These are phyloP conservation scores for Calocera cornea DNA, from an alignment of 768 basidiomycete genomes.

Conservation along the genomic window DNA sequence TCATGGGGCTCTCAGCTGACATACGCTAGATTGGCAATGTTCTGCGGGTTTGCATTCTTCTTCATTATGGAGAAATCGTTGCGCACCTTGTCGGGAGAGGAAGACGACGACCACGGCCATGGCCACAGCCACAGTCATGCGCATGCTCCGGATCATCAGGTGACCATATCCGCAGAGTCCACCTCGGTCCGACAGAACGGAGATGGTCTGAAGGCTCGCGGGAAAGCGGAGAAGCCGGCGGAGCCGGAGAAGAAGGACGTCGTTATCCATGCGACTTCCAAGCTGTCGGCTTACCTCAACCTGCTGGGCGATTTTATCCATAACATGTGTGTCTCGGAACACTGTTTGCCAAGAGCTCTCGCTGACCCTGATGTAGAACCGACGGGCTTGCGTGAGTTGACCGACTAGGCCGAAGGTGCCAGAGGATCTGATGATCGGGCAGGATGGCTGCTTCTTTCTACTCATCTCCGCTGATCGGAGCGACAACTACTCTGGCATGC, in stretches of 20 bases:
- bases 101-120: constrained; percentile 32
- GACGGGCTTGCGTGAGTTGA: constrained; percentile 72
- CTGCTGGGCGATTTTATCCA: constrained; percentile 89
- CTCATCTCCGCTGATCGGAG: constrained; percentile 84
- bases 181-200: constrained; percentile 37
- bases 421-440: background rate
- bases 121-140: constrained; percentile 46
- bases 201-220: constrained; percentile 40
- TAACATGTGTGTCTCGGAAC: constrained; percentile 52
- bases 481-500: constrained; percentile 87
- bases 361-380: constrained; percentile 38
- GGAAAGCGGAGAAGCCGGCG: constrained; percentile 10
- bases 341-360: background rate
- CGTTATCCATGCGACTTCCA: constrained; percentile 44
- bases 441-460: constrained; percentile 97
- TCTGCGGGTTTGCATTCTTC: constrained; percentile 76
- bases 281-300: constrained; percentile 83
- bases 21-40: constrained; percentile 43
- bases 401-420: background rate
- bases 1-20: background rate
- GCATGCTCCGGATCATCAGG: constrained; percentile 28
- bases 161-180: constrained; percentile 24
- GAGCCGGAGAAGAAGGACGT: constrained; percentile 14
- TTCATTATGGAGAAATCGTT: constrained; percentile 90
- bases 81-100: constrained; percentile 58